Evolutionary conservation across 768 basidiomycete species (phyloP).

Genomic region (Phaffia australis): DNA sequence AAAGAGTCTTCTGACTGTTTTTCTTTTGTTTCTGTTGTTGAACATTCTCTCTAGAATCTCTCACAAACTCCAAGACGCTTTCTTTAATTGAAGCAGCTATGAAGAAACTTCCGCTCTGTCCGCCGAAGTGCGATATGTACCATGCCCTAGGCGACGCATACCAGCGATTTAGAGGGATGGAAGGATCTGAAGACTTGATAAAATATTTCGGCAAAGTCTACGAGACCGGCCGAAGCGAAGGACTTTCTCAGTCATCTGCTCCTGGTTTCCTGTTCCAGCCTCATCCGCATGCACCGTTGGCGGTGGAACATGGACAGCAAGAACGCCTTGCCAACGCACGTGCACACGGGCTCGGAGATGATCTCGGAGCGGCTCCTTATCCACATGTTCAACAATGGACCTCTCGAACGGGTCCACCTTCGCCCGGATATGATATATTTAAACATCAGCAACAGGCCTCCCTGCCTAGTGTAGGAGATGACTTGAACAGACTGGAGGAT

Average conservation of each 20-base stretch:
- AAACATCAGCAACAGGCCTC: constrained; percentile 4
- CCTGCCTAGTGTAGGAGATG: constrained; percentile 10
- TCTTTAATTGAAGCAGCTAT: constrained; percentile 13
- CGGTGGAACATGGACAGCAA: constrained; percentile 9
- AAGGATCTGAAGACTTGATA: constrained; percentile 20
- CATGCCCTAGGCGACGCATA: constrained; percentile 17
- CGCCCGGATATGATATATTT: neutral
- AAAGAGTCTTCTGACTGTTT: neutral
- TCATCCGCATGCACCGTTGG: neutral
- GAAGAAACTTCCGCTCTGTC: constrained; percentile 11
- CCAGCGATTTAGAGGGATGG: constrained; percentile 4
- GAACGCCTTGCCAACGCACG: neutral
- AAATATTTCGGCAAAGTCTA: constrained; percentile 12
- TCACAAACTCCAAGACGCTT: constrained; percentile 15
- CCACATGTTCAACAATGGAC: neutral
- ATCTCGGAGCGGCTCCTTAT: neutral
- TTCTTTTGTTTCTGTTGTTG: neutral
- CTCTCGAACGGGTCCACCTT: neutral
- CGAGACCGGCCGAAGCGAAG: constrained; percentile 9
- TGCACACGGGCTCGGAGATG: neutral
- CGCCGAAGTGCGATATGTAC: constrained; percentile 21
- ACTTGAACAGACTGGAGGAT: constrained; percentile 14
- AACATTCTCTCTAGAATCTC: neutral
- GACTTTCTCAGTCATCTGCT: constrained; percentile 4
- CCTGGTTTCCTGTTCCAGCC: neutral